Evolutionary conservation across 768 basidiomycete genomes (phyloP).

Genomic region (Leucogyrophana mollusca): DNA sequence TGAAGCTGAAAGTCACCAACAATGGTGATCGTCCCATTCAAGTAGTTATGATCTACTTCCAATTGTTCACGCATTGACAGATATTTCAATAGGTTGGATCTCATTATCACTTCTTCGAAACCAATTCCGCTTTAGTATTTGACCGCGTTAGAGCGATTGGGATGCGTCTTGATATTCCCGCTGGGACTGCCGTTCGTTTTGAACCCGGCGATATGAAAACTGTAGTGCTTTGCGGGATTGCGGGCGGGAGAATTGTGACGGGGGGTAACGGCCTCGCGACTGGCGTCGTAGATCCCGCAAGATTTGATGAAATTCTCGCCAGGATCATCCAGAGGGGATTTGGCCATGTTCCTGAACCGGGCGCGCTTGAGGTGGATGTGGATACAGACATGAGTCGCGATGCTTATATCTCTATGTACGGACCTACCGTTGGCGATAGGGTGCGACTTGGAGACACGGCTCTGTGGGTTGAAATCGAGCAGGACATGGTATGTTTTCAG

Average conservation of each 20-base stretch:
- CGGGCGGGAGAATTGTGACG: slow-evolving; percentile 65
- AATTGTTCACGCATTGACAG: not conserved
- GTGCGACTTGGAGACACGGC: slow-evolving; percentile 86
- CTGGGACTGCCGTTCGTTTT: slow-evolving; percentile 95
- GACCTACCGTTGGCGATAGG: slow-evolving; percentile 89
- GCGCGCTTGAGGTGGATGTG: slow-evolving; percentile 45
- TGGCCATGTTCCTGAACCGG: slow-evolving; percentile 66
- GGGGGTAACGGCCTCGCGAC: slow-evolving; percentile 72
- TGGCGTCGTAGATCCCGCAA: slow-evolving; percentile 43
- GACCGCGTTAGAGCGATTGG: slow-evolving; percentile 82
- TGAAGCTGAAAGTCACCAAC: slow-evolving; percentile 80
- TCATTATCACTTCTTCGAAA: slow-evolving; percentile 93
- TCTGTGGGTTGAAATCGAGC: slow-evolving; percentile 91
- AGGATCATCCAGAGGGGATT: slow-evolving; percentile 62
- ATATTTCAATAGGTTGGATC: slow-evolving; percentile 68
- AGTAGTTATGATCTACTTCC: slow-evolving; percentile 37
- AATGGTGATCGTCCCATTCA: slow-evolving; percentile 93
- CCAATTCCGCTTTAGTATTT: slow-evolving; percentile 77
- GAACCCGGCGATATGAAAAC: slow-evolving; percentile 91
- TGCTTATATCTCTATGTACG: slow-evolving; percentile 90
- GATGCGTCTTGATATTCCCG: slow-evolving; percentile 86
- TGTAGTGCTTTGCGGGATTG: slow-evolving; percentile 78
- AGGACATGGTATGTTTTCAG: slow-evolving; percentile 58
- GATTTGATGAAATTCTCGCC: slow-evolving; percentile 47
- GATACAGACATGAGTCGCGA: slow-evolving; percentile 65